Conservation (phyloP, 2,329 filamentous ascomycete genomes). For the Amauroascus niger region DNA sequence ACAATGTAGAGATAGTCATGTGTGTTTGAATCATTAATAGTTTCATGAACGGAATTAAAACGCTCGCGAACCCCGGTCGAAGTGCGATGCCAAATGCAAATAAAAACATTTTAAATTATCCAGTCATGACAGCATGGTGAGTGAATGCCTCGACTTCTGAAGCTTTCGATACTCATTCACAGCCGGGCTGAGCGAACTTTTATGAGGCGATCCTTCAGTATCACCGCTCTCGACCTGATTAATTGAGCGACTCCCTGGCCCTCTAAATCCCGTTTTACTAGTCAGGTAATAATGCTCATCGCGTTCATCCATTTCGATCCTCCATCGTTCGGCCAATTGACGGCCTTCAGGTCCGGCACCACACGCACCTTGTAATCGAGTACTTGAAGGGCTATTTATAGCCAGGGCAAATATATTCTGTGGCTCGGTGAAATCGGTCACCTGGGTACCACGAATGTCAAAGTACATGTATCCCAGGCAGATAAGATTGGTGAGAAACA, state of each 20-base stretch:
- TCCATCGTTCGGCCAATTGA: slow-evolving; percentile 41
- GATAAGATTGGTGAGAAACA: slow-evolving; percentile 51
- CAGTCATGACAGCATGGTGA: slow-evolving; percentile 12
- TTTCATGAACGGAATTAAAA: slow-evolving; percentile 1
- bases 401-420: slow-evolving; percentile 64
- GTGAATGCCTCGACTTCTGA: slow-evolving; percentile 22
- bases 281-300: slow-evolving; percentile 46
- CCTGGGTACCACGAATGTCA: slow-evolving; percentile 46
- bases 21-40: not conserved
- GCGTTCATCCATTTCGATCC: slow-evolving; percentile 38
- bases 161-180: slow-evolving; percentile 29
- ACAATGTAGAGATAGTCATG: no score
- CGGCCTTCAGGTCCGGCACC: slow-evolving; percentile 46
- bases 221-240: slow-evolving; percentile 8
- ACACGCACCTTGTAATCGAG: slow-evolving; percentile 46
- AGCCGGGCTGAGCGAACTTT: slow-evolving; percentile 23
- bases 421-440: slow-evolving; percentile 71
- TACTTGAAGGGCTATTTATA: slow-evolving; percentile 52
- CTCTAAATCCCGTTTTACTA: slow-evolving; percentile 19
- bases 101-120: not conserved
- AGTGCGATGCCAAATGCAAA: not conserved
- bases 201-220: slow-evolving; percentile 5
- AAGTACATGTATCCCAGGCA: slow-evolving; percentile 54
- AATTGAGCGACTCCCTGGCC: not conserved
- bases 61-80: not conserved